Evolutionary conservation across 148 eudicot species (phyloP), one percentile per base, ranked within the genome.

Genomic region (Salicornia ramosissima): DNA sequence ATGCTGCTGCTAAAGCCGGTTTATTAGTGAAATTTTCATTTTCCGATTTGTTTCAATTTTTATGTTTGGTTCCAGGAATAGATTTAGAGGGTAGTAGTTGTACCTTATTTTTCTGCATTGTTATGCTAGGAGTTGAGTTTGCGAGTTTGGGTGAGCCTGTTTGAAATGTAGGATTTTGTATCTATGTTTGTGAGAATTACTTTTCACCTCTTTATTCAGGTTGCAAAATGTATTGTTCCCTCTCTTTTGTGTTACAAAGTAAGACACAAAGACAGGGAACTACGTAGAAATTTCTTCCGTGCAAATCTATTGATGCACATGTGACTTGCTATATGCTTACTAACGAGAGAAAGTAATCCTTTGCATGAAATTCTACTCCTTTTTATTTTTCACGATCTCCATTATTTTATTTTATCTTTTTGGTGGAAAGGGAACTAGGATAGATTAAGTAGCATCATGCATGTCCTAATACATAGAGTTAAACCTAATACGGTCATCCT

Each of bases 151-250:
- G 77, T 79, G 74, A 69, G 69, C 65, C 76, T 71, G 61, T 65
- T 67, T 62, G 62, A 72, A 77, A 75, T 78, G 70, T 68, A 58
- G 78, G 67, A 68, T 78, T 75, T 80, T 81, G 83, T 80, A 65
- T 65, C 53, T 59, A 30, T 51, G 52, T 57, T 74, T 63, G 68
- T 33, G 65, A 62, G 52, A 56, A 13, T 51, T 66, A 12, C 31
- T 65, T 59, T 62, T 33, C 28, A 9, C 46, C 46, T 29, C 15
- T 29, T 18, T 21, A 3, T 49, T 49, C 56, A 46, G 69, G 69
- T 67, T 67, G 47, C 71, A 21, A 25, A 67, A 10, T 51, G 58
- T 55, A 67, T 31, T 67, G 33, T 29, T 43, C 33, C 4, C 13
- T 3, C 21, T 24, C 19, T 60, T 31, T 22, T 3, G 10, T 53